These are phyloP conservation scores for Tremella yokohamensis DNA, from an alignment of 768 basidiomycete genomes.

Conservation along the genomic window DNA sequence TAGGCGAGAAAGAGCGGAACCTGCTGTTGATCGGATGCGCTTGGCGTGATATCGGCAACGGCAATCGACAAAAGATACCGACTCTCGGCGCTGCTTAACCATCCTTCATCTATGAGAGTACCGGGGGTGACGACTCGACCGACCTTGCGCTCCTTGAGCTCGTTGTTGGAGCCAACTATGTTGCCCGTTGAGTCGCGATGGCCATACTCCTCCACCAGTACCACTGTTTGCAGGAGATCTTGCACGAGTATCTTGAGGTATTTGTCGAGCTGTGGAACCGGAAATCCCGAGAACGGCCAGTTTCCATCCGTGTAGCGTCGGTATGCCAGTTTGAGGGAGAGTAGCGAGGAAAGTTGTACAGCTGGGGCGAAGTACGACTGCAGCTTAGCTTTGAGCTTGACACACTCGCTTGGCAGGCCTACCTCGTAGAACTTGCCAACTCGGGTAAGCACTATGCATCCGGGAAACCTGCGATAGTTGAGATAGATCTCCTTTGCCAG, in stretches of 20 bases:
- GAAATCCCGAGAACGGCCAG: constrained; percentile 87
- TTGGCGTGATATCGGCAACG: constrained; percentile 4
- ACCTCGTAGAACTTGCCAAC: constrained; percentile 97
- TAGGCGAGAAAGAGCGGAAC: constrained; percentile 68
- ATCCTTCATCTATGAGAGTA: constrained; percentile 86
- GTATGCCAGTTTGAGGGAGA: constrained; percentile 70
- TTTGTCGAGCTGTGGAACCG: constrained; percentile 75
- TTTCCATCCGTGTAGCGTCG: constrained; percentile 23
- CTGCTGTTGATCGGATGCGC: constrained; percentile 36
- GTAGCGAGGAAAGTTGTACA: constrained; percentile 65
- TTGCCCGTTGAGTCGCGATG: constrained; percentile 6
- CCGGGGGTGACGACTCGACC: constrained; percentile 86
- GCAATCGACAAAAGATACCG: constrained; percentile 78
- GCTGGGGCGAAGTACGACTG: constrained; percentile 96
- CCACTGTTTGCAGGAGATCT: constrained; percentile 76
- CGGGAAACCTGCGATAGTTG: constrained; percentile 73
- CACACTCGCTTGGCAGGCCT: constrained; percentile 15
- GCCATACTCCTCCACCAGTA: constrained; percentile 87
- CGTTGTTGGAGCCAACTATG: constrained; percentile 39
- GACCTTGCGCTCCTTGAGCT: constrained; percentile 62
- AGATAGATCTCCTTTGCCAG: constrained; percentile 68
- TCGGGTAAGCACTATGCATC: constrained; percentile 82
- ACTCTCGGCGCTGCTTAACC: constrained; percentile 78
- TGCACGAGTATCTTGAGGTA: constrained; percentile 82
- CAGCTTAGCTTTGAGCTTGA: constrained; percentile 8